A percentile compares a stretch with the other conserved stretches of the same genome.
phyloP scores from a whole-genome alignment of 2,329 filamentous ascomycete genomes.

The Cladosporium sp. region DNA sequence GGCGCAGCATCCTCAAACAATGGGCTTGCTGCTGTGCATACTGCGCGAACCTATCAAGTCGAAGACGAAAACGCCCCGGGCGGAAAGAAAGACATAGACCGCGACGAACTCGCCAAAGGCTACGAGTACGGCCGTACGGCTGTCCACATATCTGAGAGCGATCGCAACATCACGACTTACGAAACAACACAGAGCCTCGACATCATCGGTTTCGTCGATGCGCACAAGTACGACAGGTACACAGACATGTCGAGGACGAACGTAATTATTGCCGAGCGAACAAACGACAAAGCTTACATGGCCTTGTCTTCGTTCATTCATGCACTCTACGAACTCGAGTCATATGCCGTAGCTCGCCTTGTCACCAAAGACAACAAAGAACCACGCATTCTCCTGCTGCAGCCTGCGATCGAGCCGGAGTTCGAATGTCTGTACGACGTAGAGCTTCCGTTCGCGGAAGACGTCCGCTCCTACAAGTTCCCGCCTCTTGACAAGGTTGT shows the following conservation, averaged over 20 bases:
- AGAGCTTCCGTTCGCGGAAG: slow-evolving; percentile 87
- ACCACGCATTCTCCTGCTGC: slow-evolving; percentile 69
- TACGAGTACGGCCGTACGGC: slow-evolving; percentile 91
- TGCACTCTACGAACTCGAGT: slow-evolving; percentile 76
- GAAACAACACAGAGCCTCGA: slow-evolving; percentile 70
- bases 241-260: slow-evolving; percentile 77
- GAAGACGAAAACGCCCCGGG: slow-evolving; percentile 67
- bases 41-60: slow-evolving; percentile 72
- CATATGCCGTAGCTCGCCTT: slow-evolving; percentile 78
- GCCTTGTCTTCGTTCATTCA: slow-evolving; percentile 86
- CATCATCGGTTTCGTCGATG: slow-evolving; percentile 77
- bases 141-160: slow-evolving; percentile 79
- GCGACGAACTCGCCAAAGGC: slow-evolving; percentile 81
- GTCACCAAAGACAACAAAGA: slow-evolving; percentile 78
- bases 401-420: slow-evolving; percentile 70
- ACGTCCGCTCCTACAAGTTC: slow-evolving; percentile 84
- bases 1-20: slow-evolving; percentile 29
- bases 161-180: slow-evolving; percentile 82
- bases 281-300: slow-evolving; percentile 74
- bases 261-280: slow-evolving; percentile 68
- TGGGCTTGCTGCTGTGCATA: slow-evolving; percentile 64
- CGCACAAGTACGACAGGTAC: slow-evolving; percentile 63
- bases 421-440: slow-evolving; percentile 85
- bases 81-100: slow-evolving; percentile 73
- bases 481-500: slow-evolving; percentile 82